Percentiles rank a stretch among this genome's conserved stretches.
Conservation (phyloP, 208 protist species). For the Acanthamoeba culbertsoni region DNA sequence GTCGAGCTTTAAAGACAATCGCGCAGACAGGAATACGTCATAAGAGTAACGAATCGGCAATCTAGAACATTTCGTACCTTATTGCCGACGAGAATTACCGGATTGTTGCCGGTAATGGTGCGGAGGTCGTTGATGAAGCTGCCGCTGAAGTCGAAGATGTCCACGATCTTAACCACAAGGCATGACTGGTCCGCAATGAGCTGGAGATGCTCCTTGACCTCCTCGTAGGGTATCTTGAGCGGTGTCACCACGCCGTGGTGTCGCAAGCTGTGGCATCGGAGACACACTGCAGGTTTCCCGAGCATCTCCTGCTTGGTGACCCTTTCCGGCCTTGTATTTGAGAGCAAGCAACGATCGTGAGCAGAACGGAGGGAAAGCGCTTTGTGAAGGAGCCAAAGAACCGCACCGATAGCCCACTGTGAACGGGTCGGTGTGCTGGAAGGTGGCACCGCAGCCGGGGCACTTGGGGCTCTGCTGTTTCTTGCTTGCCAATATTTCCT, state of each 20-base stretch:
- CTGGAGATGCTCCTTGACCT: conserved; percentile 57
- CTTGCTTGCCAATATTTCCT: neutral
- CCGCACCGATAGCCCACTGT: conserved; percentile 56
- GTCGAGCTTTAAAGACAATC: neutral
- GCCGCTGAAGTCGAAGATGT: conserved; percentile 71
- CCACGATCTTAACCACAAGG: conserved; percentile 69
- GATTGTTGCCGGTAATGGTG: conserved; percentile 61
- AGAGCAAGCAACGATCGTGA: neutral
- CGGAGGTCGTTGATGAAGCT: conserved; percentile 67
- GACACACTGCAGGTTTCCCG: conserved; percentile 18
- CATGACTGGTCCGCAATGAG: conserved; percentile 56
- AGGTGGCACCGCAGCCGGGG: conserved; percentile 60
- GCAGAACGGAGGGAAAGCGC: neutral
- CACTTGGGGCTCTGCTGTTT: conserved; percentile 43
- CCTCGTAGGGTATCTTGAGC: conserved; percentile 61
- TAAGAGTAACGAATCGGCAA: neutral
- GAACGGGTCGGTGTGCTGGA: conserved; percentile 47
- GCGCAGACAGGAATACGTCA: neutral
- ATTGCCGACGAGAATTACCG: conserved; percentile 64
- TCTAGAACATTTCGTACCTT: neutral
- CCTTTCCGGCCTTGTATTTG: conserved; percentile 8
- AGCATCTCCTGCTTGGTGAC: neutral
- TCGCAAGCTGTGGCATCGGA: conserved; percentile 68
- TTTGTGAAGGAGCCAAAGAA: neutral
- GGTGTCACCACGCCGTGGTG: conserved; percentile 62